Percentiles rank a stretch among this genome's conserved stretches.
These are phyloP conservation scores for Podosphaera aphanis DNA, from an alignment of 2,329 filamentous ascomycete species.

Conservation along the genomic window DNA sequence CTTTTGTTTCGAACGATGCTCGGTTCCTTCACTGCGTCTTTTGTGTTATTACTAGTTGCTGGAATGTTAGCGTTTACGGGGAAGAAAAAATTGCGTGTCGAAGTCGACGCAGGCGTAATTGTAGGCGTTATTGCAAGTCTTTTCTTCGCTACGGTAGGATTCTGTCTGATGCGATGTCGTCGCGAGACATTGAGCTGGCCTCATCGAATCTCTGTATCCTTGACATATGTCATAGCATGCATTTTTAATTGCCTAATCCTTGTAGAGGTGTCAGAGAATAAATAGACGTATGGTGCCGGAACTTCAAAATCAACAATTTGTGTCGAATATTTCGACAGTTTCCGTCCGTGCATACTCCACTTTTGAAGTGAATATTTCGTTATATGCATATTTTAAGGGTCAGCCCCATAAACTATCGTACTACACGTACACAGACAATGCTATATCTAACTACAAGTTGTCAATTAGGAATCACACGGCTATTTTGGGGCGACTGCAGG, in stretches of 20 bases:
- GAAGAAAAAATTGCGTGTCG: conserved; percentile 38
- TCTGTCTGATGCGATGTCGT: conserved; percentile 33
- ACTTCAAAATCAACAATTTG: no score
- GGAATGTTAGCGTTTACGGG: conserved; percentile 44
- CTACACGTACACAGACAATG: no score
- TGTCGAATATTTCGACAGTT: no score
- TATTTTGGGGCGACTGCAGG: no score
- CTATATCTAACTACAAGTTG: no score
- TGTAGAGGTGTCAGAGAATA: conserved; percentile 24
- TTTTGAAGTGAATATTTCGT: no score
- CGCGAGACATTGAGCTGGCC: conserved; percentile 21
- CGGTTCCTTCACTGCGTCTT: conserved; percentile 31
- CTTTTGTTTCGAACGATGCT: conserved; percentile 30
- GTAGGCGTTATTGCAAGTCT: conserved; percentile 45
- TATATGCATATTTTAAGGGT: no score
- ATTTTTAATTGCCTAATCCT: conserved; percentile 28
- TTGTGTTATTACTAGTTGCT: conserved; percentile 40
- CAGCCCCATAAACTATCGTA: no score
- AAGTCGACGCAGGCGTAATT: conserved; percentile 51
- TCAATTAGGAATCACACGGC: no score
- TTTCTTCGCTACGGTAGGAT: conserved; percentile 35
- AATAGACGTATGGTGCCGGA: no score
- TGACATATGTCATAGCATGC: conserved; percentile 23
- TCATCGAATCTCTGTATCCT: conserved; percentile 22
- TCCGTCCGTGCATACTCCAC: no score